phyloP scores from a whole-genome alignment of 106 monocot genomes.

The Dactylorhiza incarnata region DNA sequence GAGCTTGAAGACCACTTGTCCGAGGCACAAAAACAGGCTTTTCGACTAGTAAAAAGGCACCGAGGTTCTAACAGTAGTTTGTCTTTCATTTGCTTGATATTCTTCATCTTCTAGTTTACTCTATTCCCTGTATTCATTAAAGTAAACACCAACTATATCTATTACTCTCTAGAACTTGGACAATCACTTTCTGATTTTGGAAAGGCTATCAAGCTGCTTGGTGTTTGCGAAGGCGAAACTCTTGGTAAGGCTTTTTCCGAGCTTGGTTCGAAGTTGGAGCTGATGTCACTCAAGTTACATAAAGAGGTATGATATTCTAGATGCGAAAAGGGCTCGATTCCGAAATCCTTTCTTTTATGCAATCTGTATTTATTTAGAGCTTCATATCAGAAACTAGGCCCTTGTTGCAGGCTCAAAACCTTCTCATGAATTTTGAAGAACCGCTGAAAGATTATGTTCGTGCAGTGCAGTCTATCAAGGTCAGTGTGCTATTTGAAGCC shows the following conservation, averaged over 20 bases:
- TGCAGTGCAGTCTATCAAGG: slow-evolving; percentile 96
- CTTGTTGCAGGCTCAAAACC: slow-evolving; percentile 66
- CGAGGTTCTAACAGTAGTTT: slow-evolving; percentile 38
- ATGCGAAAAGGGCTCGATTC: not conserved
- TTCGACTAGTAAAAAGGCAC: slow-evolving; percentile 88
- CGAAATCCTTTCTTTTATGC: not conserved
- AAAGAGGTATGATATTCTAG: slow-evolving; percentile 51
- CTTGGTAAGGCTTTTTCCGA: slow-evolving; percentile 90
- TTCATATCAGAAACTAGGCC: not conserved
- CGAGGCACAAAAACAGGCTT: slow-evolving; percentile 97
- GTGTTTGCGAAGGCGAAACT: slow-evolving; percentile 76
- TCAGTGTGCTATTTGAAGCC: slow-evolving; percentile 8
- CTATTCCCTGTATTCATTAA: not conserved
- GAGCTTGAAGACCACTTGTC: slow-evolving; percentile 87
- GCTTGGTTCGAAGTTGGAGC: slow-evolving; percentile 77
- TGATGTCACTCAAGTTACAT: slow-evolving; percentile 72
- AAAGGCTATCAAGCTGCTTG: slow-evolving; percentile 90
- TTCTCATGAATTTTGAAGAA: slow-evolving; percentile 97
- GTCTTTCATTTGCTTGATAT: not conserved
- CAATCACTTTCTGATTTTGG: slow-evolving; percentile 94
- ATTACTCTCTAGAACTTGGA: slow-evolving; percentile 48
- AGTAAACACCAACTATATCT: not conserved
- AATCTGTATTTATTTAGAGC: not conserved
- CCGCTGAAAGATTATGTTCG: slow-evolving; percentile 95
- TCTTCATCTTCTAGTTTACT: not conserved